Evolutionary conservation across 78 protist species (phyloP).

Genomic region (Paratrimastix pyriformis): DNA sequence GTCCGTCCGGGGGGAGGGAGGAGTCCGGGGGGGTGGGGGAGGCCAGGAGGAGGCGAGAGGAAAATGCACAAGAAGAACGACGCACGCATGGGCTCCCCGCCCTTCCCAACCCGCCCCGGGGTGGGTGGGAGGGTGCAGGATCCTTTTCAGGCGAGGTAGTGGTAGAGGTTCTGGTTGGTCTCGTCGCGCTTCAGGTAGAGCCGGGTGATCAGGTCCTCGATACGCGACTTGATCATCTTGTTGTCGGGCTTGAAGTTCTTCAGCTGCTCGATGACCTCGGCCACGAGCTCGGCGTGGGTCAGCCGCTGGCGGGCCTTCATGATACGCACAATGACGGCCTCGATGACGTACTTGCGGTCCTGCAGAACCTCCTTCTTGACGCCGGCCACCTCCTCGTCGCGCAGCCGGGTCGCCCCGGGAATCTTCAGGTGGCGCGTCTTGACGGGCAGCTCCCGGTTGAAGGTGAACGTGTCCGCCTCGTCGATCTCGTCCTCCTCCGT

Average conservation of each 20-base stretch:
- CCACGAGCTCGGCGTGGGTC: neutral
- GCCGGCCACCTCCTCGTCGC: neutral
- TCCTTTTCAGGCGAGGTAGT: too few species aligned
- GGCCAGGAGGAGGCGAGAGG: too few species aligned
- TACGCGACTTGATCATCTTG: neutral
- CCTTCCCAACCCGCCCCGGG: too few species aligned
- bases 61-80: too few species aligned
- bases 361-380: neutral
- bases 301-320: conserved; percentile 17
- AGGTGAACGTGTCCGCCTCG: neutral
- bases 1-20: too few species aligned
- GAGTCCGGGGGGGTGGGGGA: too few species aligned
- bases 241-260: conserved; percentile 3
- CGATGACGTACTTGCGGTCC: neutral
- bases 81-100: too few species aligned
- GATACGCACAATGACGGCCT: conserved; percentile 27
- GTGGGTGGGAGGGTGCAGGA: too few species aligned
- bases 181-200: neutral
- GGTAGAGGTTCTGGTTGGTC: too few species aligned
- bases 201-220: conserved; percentile 1
- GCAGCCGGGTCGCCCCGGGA: neutral
- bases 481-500: neutral
- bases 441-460: neutral
- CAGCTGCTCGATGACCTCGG: conserved; percentile 20
- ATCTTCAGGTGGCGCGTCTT: neutral